A percentile compares a stretch with the other conserved stretches of the same genome.
Evolutionary conservation across 345 rosid species (phyloP).

Genomic region (Euphorbia lathyris): DNA sequence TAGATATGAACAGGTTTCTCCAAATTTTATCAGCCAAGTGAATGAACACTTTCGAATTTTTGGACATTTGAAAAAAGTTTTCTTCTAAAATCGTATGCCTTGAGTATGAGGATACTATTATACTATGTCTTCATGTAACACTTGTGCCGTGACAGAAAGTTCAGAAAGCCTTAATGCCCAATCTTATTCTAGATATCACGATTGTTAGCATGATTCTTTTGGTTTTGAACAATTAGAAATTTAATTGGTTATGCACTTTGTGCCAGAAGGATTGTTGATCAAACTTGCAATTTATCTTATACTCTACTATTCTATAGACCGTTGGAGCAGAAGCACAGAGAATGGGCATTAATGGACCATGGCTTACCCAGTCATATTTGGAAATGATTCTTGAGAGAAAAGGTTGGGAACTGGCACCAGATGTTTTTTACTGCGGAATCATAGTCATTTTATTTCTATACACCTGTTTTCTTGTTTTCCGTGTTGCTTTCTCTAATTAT

Average conservation of each 20-base stretch:
- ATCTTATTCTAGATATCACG: neutral
- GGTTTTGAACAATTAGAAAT: neutral
- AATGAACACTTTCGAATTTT: neutral
- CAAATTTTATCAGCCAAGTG: neutral
- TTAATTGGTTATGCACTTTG: conserved; percentile 5
- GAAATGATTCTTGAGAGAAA: conserved; percentile 93
- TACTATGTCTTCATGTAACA: too few relatives aligned
- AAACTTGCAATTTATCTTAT: conserved; percentile 12
- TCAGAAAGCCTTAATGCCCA: too few relatives aligned
- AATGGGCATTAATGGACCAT: conserved; percentile 74
- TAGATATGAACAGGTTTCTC: neutral
- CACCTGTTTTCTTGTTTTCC: conserved; percentile 22
- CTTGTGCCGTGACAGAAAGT: too few relatives aligned
- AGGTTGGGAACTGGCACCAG: conserved; percentile 44
- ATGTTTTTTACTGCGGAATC: neutral
- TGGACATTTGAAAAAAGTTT: neutral
- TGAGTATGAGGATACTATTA: neutral
- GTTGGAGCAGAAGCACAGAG: conserved; percentile 91
- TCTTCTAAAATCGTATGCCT: neutral
- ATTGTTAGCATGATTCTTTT: neutral
- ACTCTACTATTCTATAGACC: conserved; percentile 46
- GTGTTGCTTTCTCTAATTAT: conserved; percentile 22
- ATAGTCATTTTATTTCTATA: conserved; percentile 3
- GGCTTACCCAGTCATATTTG: conserved; percentile 96
- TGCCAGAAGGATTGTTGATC: neutral